Base-by-base conservation (phyloP, 192 early-diverging fungal species). In the Chytriomyces confervae region DNA sequence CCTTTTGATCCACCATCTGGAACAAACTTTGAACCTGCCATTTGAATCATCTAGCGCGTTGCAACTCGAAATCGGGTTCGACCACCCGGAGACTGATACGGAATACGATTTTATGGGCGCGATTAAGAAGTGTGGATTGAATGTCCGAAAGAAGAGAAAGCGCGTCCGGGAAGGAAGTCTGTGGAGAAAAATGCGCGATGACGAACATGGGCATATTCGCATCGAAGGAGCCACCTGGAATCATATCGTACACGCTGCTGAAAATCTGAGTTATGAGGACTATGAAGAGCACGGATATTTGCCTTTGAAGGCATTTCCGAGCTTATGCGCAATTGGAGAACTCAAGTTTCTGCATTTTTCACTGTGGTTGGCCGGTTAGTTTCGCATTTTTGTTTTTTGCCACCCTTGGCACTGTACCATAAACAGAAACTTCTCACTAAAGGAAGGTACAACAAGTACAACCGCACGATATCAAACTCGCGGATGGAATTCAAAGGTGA, bases 401-500 rank as follows among this genome's bases (percentile, higher is more conserved):
- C 27, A 9, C 4, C 60, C 44, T 16, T 2, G 20, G 0, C n/a
- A 23, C 49, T 20, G 8, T 29, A 10, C 50, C 24, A 65, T 1
- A 16, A 46, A 16, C 45, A 24, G 20, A 13, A 68, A 10, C 48
- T 72, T 9, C 57, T 24, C 18, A 18, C 11, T 3, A 7, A 24
- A 82, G 84, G 84, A 16, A 77, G 87, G 51, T 88, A 88, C 76
- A 70, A 76, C 49, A 88, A 88, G 75, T 78, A 83, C 48, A 36
- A 78, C 27, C 64, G 87, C 18, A 49, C 91, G 63, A 91, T 95
- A 64, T 93, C 91, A 79, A 95, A 98, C 82, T 93, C 95, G 7
- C 93, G 93, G 0, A 97, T 95, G 92, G 73, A 88, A 16, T 85
- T 95, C 13, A 86, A 90, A 5, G 92, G 91, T 29, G 82, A 89